Evolutionary conservation across 202 grass and related monocot genomes (phyloP), one percentile per base, ranked within the genome.

Genomic region (Thinopyrum obtusiflorum): DNA sequence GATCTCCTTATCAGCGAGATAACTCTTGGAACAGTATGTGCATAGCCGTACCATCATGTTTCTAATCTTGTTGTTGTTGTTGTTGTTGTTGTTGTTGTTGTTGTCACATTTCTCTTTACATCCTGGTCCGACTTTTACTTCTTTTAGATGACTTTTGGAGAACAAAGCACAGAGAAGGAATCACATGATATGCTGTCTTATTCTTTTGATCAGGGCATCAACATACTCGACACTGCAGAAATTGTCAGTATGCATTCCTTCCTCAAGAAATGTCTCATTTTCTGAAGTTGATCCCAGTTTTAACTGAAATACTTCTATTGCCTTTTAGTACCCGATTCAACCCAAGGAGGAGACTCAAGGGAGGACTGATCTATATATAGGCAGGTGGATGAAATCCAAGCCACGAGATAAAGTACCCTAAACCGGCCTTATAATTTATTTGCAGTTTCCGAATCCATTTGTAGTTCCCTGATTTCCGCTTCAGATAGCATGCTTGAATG

Each of bases 161-260:
- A 98, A 75, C 95, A 98, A 87, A 98, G 86, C 49, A 91, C 91
- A 0, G 95, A 98, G 89, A 89, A 93, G 86, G 93, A 98, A 91
- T 86, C 95, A 6, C 93, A 98, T 42, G 76, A 92, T 44, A 89
- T 92, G 7, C 42, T 98, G 7, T 69, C 85, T 39, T 98, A 88
- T 69, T 87, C 95, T 47, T 86, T 98, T 20, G 91, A 93, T 75
- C 89, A 86, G 26, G 93, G 93, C 11, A 24, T 98, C 80, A 98
- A 98, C 85, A 91, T 82, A 11, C 61, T 98, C 11, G 95, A 98
- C 47, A 98, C 93, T 0, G 86, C 91, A 1, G 95, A 98, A 88
- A 88, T 84, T 49, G 93, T 98, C 20, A 89, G 86, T 82, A 23
- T 26, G 68, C 0, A 75, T 26, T 78, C 11, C 24, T 65, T 49